phyloP scores from a whole-genome alignment of 345 rosid species.

The Moricandia moricandioides region DNA sequence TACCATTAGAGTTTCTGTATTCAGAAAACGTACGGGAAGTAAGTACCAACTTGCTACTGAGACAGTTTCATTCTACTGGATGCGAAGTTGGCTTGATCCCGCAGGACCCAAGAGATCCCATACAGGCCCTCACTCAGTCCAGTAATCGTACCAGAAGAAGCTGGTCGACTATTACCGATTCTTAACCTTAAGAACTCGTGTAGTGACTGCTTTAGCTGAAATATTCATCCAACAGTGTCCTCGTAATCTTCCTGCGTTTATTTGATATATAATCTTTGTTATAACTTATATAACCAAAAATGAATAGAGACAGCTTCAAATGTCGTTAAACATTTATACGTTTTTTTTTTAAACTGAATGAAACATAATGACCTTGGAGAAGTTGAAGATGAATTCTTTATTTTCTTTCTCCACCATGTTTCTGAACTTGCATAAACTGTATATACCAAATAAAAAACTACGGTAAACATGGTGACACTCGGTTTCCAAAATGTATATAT shows the following conservation, averaged over 20 bases:
- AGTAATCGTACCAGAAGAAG: no score
- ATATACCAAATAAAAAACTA: neutral
- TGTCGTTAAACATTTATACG: neutral
- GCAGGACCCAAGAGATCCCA: neutral
- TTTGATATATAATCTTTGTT: neutral
- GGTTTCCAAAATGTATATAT: no score
- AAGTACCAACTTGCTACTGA: neutral
- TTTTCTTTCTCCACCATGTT: constrained; percentile 62
- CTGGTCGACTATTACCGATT: no score
- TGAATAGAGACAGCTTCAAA: neutral
- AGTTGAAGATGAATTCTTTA: constrained; percentile 63
- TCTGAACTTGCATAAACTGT: constrained; percentile 74
- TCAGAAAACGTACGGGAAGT: no score
- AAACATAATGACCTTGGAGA: constrained; percentile 57
- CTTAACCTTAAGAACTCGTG: neutral
- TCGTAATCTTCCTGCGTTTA: constrained; percentile 67
- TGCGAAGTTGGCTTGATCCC: neutral
- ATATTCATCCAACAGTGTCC: constrained; percentile 59
- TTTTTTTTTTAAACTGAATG: neutral
- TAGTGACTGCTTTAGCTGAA: neutral
- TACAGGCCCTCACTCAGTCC: neutral
- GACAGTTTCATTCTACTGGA: no score
- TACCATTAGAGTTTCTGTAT: no score
- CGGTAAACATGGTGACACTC: no score
- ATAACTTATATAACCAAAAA: neutral